phyloP scores from a whole-genome alignment of 2,329 filamentous ascomycete species.

The Microcyclospora pomicola region DNA sequence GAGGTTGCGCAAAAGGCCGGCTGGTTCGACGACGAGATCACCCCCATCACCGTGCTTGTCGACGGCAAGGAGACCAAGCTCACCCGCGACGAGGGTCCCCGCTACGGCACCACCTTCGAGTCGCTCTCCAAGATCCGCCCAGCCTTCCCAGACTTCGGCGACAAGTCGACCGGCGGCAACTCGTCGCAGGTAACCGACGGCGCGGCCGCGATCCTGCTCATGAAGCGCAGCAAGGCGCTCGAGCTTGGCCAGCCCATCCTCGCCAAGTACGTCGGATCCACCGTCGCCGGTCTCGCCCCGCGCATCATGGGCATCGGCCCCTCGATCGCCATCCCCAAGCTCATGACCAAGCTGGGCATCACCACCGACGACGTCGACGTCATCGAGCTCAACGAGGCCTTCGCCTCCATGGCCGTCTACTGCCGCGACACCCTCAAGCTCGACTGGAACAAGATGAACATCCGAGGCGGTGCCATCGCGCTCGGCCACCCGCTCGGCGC shows the following conservation, averaged over 20 bases:
- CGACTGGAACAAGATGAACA: slow-evolving; percentile 65
- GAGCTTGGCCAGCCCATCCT: slow-evolving; percentile 81
- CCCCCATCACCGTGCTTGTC: slow-evolving; percentile 67
- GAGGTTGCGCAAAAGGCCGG: slow-evolving; percentile 84
- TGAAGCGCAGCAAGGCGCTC: slow-evolving; percentile 84
- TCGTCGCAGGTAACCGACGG: slow-evolving; percentile 92
- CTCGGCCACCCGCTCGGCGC: slow-evolving; percentile 70
- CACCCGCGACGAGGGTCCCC: slow-evolving; percentile 77
- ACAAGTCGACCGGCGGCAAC: slow-evolving; percentile 81
- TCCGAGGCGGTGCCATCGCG: slow-evolving; percentile 68
- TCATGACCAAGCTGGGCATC: slow-evolving; percentile 66
- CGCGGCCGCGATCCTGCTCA: slow-evolving; percentile 74
- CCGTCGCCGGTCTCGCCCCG: slow-evolving; percentile 77
- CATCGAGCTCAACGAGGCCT: slow-evolving; percentile 92
- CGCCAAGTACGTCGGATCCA: slow-evolving; percentile 87
- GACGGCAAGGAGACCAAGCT: slow-evolving; percentile 65
- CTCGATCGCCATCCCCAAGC: slow-evolving; percentile 59
- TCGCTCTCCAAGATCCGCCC: slow-evolving; percentile 68
- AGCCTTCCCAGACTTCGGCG: slow-evolving; percentile 82
- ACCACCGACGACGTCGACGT: slow-evolving; percentile 73
- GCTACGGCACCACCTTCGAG: slow-evolving; percentile 79
- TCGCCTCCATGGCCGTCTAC: slow-evolving; percentile 95
- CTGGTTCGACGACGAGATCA: slow-evolving; percentile 88
- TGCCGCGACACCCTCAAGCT: slow-evolving; percentile 48
- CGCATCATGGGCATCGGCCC: slow-evolving; percentile 95